phyloP scores from a whole-genome alignment of 495 filamentous ascomycete species.

The Durotheca rogersii region DNA sequence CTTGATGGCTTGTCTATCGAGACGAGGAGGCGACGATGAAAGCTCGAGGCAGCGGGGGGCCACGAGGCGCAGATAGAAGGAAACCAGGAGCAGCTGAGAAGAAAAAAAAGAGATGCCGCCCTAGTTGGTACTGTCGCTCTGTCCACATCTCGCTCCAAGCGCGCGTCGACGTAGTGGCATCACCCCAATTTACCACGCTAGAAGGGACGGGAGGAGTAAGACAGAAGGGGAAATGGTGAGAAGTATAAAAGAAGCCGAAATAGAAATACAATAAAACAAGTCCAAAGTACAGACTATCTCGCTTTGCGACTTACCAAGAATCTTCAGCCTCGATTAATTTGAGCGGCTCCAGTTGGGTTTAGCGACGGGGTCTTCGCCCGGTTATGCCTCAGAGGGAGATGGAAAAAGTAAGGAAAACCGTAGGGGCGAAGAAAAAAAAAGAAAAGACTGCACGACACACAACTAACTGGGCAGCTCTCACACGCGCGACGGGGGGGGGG shows the following conservation, averaged over 20 bases:
- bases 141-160: slow-evolving; percentile 13
- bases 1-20: no score
- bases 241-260: slow-evolving; percentile 12
- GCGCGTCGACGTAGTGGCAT: slow-evolving; percentile 17
- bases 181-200: slow-evolving; percentile 6
- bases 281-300: no score
- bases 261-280: no score
- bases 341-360: slow-evolving; percentile 12
- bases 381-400: slow-evolving; percentile 23
- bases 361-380: slow-evolving; percentile 17
- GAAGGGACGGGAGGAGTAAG: slow-evolving; percentile 16
- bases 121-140: slow-evolving; percentile 11
- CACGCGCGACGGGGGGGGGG: slow-evolving; percentile 31
- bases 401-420: slow-evolving; percentile 11
- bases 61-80: no score
- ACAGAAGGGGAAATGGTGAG: slow-evolving; percentile 2
- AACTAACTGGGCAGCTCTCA: slow-evolving; percentile 32
- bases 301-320: slow-evolving; percentile 24
- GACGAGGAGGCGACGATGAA: no score
- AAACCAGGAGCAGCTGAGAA: slow-evolving; percentile 5
- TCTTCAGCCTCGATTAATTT: slow-evolving; percentile 15
- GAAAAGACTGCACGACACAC: slow-evolving; percentile 33
- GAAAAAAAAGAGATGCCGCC: slow-evolving; percentile 13
- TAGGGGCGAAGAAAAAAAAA: slow-evolving; percentile 31
- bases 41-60: no score